Base-by-base conservation (phyloP, 139 green algal genomes). In the Micractinium sp. region DNA sequence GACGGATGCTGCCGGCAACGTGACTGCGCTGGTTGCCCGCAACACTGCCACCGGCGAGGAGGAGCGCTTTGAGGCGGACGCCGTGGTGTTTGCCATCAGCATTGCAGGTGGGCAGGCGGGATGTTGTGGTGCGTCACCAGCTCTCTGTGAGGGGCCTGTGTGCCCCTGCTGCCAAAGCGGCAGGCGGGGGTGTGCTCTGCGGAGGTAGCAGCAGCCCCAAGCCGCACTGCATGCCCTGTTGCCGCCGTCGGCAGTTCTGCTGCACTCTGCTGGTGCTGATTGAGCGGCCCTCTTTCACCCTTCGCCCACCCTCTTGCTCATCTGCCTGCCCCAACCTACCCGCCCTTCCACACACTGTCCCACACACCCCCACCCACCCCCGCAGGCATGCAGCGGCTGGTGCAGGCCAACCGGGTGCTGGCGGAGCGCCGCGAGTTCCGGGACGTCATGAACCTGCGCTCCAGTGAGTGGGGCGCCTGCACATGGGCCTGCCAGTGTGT, bases 371-470 rank as follows among this genome's bases (percentile, higher is more conserved):
- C 22, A 5, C 19, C 75, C 29, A 25, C 77, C 78, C 47, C 29
- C 74, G 78, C 89, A 90, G 96, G 94, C 88, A 97, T 99, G 95
- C 94, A 99, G 93, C 96, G 96, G 92, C 93, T 99, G 80, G 92
- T 98, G 61, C 35, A 86, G 2, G 89, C 85, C 31, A 95, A 81
- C 60, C 91, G 92, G 0, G 84, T 82, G 19, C 93, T 99, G 69
- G 94, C 87, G 0, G 67, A 79, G 31, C 82, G 92, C 0, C 63
- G 60, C 33, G 95, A 97, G 90, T 97, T 97, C 85, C 69, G 79
- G 19, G 73, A 69, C n/a, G 91, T 97, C 61, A 96, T 96, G 94
- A 96, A 98, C 90, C 90, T 99, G 63, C 90, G 88, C 23, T 81
- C 63, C 71, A 88, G 82, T 87, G 63, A 79, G 82, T 20, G 35